Conservation (phyloP, 345 rosid species). For the Camelina laxa region DNA sequence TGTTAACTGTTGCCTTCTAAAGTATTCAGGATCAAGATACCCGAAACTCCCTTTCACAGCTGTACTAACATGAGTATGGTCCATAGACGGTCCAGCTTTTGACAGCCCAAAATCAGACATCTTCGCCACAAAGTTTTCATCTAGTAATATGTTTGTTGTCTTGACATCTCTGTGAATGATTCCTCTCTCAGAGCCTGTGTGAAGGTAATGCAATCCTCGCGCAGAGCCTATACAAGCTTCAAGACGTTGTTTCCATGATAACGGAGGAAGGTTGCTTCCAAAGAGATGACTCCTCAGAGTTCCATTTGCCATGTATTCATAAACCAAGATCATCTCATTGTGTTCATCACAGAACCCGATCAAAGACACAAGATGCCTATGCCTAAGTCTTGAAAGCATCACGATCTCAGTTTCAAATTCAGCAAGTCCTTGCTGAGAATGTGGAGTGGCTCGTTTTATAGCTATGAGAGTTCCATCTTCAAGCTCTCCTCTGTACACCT, state of each 20-base stretch:
- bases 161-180: slow-evolving; percentile 92
- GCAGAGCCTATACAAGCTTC: slow-evolving; percentile 89
- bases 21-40: slow-evolving; percentile 91
- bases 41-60: slow-evolving; percentile 96
- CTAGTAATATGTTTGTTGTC: slow-evolving; percentile 84
- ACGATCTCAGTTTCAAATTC: slow-evolving; percentile 92
- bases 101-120: slow-evolving; percentile 95
- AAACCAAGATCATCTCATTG: slow-evolving; percentile 90
- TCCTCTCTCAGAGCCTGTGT: slow-evolving; percentile 85
- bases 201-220: slow-evolving; percentile 89
- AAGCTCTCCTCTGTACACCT: slow-evolving; percentile 80
- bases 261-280: slow-evolving; percentile 67
- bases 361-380: slow-evolving; percentile 84
- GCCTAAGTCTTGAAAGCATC: slow-evolving; percentile 89
- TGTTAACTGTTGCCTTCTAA: slow-evolving; percentile 77
- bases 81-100: slow-evolving; percentile 83
- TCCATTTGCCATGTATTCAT: slow-evolving; percentile 91
- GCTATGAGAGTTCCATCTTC: slow-evolving; percentile 78
- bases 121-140: slow-evolving; percentile 76
- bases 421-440: slow-evolving; percentile 85
- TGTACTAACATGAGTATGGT: slow-evolving; percentile 91
- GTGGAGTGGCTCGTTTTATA: slow-evolving; percentile 89
- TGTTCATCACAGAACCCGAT: slow-evolving; percentile 92
- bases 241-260: slow-evolving; percentile 84
- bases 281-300: slow-evolving; percentile 86